Evolutionary conservation across 768 basidiomycete species (phyloP).

Genomic region (Sporobolomyces phaffii): DNA sequence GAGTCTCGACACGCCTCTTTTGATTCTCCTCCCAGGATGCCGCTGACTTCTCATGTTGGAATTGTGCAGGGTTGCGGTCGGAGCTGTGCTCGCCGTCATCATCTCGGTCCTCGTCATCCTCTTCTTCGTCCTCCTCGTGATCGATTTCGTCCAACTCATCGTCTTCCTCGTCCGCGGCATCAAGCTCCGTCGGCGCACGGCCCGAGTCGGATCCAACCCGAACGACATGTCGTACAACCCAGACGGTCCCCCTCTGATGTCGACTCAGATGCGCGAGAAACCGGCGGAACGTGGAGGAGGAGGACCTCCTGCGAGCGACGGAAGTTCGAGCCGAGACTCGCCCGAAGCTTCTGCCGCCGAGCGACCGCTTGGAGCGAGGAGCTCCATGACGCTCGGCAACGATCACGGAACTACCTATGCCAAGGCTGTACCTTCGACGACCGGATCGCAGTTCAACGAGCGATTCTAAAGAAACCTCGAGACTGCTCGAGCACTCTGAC

Average conservation of each 20-base stretch:
- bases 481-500: too few relatives aligned
- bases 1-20: background rate
- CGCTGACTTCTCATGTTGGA: background rate
- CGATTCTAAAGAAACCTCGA: background rate
- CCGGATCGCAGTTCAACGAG: background rate
- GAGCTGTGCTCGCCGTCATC: constrained; percentile 33
- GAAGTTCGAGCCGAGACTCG: background rate
- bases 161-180: constrained; percentile 30
- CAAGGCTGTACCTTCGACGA: background rate
- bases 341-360: background rate
- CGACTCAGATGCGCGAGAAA: background rate
- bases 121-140: constrained; percentile 33
- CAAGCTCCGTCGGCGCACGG: constrained; percentile 6
- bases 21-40: background rate
- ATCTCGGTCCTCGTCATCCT: constrained; percentile 26
- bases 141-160: constrained; percentile 33
- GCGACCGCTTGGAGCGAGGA: background rate
- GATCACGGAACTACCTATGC: background rate
- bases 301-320: background rate
- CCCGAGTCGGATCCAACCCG: background rate
- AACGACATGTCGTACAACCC: background rate
- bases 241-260: background rate
- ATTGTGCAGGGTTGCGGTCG: constrained; percentile 30
- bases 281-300: background rate
- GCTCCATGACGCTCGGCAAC: constrained; percentile 8